Percentiles rank a stretch among this genome's conserved stretches.
Conservation (phyloP, 2,329 filamentous ascomycete species). For the Aspergillus spinulosporus region DNA sequence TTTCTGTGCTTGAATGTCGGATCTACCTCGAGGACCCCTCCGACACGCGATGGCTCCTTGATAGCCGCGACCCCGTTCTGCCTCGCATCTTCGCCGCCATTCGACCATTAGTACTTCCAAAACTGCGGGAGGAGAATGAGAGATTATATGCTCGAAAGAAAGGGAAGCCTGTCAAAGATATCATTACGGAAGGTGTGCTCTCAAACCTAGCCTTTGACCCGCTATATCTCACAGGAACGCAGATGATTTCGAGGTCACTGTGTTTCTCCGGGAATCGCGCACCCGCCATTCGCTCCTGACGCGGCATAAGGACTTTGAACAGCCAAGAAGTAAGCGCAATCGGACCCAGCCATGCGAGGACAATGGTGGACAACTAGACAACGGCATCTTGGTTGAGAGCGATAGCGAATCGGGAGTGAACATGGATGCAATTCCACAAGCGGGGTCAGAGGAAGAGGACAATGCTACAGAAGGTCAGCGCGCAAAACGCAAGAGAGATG, state of each 20-base stretch:
- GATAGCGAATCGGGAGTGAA: conserved; percentile 55
- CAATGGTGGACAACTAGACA: conserved; percentile 26
- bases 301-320: conserved; percentile 76
- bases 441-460: conserved; percentile 22
- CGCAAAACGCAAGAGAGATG: conserved; percentile 38
- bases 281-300: conserved; percentile 83
- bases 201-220: neutral
- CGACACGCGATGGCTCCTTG: conserved; percentile 78
- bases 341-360: neutral
- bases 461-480: conserved; percentile 17
- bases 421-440: conserved; percentile 59
- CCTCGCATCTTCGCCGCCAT: conserved; percentile 81
- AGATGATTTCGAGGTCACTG: conserved; percentile 95
- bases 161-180: conserved; percentile 82
- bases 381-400: conserved; percentile 58
- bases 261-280: conserved; percentile 85
- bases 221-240: conserved; percentile 2
- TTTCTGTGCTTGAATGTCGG: conserved; percentile 92
- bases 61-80: conserved; percentile 73
- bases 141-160: conserved; percentile 65
- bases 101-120: conserved; percentile 82
- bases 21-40: conserved; percentile 93
- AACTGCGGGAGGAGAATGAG: conserved; percentile 81
- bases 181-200: conserved; percentile 69
- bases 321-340: conserved; percentile 33